These are phyloP conservation scores for Striga hermonthica DNA, from an alignment of 305 asterid species.

Conservation along the genomic window DNA sequence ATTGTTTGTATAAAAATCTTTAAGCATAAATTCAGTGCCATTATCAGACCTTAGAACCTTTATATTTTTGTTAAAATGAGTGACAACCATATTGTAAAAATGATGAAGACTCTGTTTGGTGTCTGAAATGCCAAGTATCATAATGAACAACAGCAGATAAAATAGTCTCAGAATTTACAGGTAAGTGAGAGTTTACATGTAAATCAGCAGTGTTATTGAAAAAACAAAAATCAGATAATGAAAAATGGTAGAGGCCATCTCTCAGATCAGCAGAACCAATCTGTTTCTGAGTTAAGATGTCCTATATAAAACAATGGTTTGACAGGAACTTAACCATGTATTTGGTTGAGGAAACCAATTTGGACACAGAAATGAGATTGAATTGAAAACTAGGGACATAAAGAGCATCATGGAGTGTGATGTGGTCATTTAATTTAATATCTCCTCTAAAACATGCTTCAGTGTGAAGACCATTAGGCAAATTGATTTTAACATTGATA, in stretches of 20 bases:
- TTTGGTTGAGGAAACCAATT: too few relatives aligned
- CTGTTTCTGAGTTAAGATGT: neutral
- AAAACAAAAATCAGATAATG: too few relatives aligned
- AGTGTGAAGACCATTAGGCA: neutral
- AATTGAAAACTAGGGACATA: too few relatives aligned
- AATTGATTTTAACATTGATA: too few relatives aligned
- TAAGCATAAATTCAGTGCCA: neutral
- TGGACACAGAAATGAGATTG: too few relatives aligned
- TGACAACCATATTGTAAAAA: too few relatives aligned
- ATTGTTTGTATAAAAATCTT: too few relatives aligned
- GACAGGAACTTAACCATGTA: neutral
- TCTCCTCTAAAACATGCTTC: neutral
- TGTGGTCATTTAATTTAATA: neutral
- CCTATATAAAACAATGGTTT: neutral
- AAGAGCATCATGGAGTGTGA: too few relatives aligned
- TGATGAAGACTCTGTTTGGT: neutral
- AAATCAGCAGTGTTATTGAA: too few relatives aligned
- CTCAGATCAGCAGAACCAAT: neutral
- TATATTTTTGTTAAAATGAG: neutral
- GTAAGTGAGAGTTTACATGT: too few relatives aligned
- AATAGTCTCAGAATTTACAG: too few relatives aligned
- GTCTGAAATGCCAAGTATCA: neutral
- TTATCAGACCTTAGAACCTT: neutral
- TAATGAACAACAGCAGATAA: neutral
- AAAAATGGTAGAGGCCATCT: neutral